Evolutionary conservation across 495 filamentous ascomycete species (phyloP).

Genomic region (Lophiostoma macrostomum): DNA sequence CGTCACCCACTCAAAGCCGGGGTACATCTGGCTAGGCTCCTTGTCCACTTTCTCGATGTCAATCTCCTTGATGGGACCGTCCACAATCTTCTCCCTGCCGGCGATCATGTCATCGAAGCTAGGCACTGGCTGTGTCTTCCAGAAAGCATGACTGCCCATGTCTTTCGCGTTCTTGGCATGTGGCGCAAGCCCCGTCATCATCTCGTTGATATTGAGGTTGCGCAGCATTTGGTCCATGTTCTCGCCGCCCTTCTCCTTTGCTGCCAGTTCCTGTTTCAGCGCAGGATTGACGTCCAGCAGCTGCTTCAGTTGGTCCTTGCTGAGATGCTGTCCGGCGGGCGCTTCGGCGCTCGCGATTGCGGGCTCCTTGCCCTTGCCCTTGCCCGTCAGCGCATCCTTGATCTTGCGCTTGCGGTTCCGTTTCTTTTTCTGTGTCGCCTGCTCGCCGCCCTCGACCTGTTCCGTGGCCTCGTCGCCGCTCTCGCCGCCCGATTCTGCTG

Average conservation of each 20-base stretch:
- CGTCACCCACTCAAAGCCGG: conserved; percentile 90
- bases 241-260: conserved; percentile 34
- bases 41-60: conserved; percentile 72
- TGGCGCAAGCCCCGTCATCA: conserved; percentile 73
- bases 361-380: conserved; percentile 20
- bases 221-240: conserved; percentile 60
- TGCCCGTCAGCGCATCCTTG: conserved; percentile 37
- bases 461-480: conserved; percentile 26
- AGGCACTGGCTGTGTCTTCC: conserved; percentile 93
- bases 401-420: conserved; percentile 45
- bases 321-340: conserved; percentile 28
- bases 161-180: conserved; percentile 88
- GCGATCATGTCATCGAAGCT: conserved; percentile 52
- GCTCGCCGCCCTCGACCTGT: conserved; percentile 12
- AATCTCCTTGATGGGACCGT: conserved; percentile 67
- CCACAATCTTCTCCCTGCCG: conserved; percentile 42
- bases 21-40: conserved; percentile 60
- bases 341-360: conserved; percentile 1
- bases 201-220: conserved; percentile 69
- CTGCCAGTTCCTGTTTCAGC: conserved; percentile 53
- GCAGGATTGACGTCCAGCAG: conserved; percentile 62
- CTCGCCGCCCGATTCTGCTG: conserved; percentile 18
- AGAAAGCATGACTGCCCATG: conserved; percentile 96
- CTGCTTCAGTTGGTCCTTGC: conserved; percentile 36
- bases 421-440: conserved; percentile 40